Evolutionary conservation across 176 grass and related monocot species (phyloP), one percentile per base, ranked within the genome.

Genomic region (Triticum timopheevii): DNA sequence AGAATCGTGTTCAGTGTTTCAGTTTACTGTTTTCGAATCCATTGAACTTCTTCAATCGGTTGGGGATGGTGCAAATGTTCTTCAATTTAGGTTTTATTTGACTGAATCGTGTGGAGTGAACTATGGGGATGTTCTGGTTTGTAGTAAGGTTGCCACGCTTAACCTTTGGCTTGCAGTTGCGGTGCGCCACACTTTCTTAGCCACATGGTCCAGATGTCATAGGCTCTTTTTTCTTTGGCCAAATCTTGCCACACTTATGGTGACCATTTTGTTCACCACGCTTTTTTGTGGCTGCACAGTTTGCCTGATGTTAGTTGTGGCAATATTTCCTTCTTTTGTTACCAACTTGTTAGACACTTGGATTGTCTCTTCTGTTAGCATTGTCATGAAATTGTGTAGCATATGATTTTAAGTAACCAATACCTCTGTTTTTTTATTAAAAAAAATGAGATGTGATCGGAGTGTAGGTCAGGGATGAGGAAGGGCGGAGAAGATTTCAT

Each of bases 401-500:
- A 33, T 50, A 23, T 42, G 44, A 28, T 85, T 80, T 59, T 7
- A 59, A 80, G 28, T 71, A 33, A 27, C 39, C 23, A 45, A 7
- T 66, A 23, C 47, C 61, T 59, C 66, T 22, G 42, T 35, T 34
- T 27, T 25, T 13, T 33, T 31, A 79, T n/a, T 19, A 63, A 33
- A 84, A 84, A 84, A 39, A 79, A 40, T 34, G 20, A 76, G 68
- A 59, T 45, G 44, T 59, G 3, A 65, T 79, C 49, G 39, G 39
- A n/a, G 4, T 94, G 63, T 42, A 98, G 96, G 93, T 98, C 47
- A 92, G 82, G 88, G 96, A 98, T 85, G 96, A 98, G 82, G 93
- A 96, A 93, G 96, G 96, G 44, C 87, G 92, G 73, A 95, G 88
- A 92, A 96, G 93, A 88, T 94, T 98, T 81, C 96, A 98, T 83